Base-by-base conservation (phyloP, 1,284 basidiomycete species). In the Entoloma clypeatum region DNA sequence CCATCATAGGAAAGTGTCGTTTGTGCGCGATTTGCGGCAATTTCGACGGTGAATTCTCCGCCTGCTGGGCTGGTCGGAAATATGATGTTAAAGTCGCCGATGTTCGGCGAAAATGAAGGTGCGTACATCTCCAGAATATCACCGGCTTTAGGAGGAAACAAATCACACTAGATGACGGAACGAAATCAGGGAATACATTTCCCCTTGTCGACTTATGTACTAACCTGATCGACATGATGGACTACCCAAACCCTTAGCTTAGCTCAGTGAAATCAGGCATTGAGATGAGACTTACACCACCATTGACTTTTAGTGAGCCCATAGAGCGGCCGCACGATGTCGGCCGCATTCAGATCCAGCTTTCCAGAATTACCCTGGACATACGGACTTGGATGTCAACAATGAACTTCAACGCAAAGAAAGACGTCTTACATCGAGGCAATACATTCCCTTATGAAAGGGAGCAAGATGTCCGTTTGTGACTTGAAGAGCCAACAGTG, bases 61-160 rank as follows among this genome's bases (percentile, higher is more conserved):
- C 71, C 71, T 4, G 68, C 72, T 5, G 72, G 72, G 3, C 72
- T 75, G 26, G 19, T 34, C 5, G 17, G 28, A 24, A 11, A 17
- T 21, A 13, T 7, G 24, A 2, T n/a, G 11, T 3, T 13, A 10
- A 8, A n/a, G 29, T 41, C 5, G 34, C 4, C 5, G 26, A 28
- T 1, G 16, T 31, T 5, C 3, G 26, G 31, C 9, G 10, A 25
- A 16, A 42, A 33, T 16, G 19, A 3, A 11, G 26, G 39, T 16
- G 58, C 67, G 48, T 29, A 72, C 71, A 75, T 45, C 33, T 73
- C 67, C n/a, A 75, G 55, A 48, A 68, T 68, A 25, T 66, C 61
- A 25, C 71, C 71, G 4, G 48, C 53, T 3, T 65, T 56, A 13
- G 72, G 72, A 19, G 72, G 72, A 35, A 62, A 69, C 18, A 68